Base-by-base conservation (phyloP, 2,329 filamentous ascomycete genomes). In the Aspergillus vadensis region DNA sequence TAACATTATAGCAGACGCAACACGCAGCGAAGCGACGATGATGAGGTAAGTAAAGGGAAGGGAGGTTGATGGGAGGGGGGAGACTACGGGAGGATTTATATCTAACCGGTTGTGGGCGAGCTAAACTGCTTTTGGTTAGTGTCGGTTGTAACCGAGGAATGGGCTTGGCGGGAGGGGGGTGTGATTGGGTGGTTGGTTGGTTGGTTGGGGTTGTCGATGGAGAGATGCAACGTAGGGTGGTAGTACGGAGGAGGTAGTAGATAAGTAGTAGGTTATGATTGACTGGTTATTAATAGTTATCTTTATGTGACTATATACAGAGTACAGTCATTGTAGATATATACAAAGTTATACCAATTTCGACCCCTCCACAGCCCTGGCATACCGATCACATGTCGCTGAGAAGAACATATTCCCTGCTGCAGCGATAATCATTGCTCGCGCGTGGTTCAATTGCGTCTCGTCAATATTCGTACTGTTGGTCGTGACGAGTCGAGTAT, bases 371-470 rank as follows among this genome's bases (percentile, higher is more conserved):
- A 64, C 51, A n/a, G 25, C 57, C 27, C 38, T 39, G 5, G 57
- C 54, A 54, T 60, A 65, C 6, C 64, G 58, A 25, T 32, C 27
- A 36, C 58, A 60, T 4, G 64, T 66, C 19, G 64, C 63, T 6
- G 60, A 66, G 38, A 57, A 65, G 12, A 61, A 65, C 43, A 65
- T 58, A 52, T 66, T 66, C 12, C 64, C 64, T 21, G 60, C 61
- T 3, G 53, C 44, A 5, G 52, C 50, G 7, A 52, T 36, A 19
- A 66, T 43, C 36, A 65, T 21, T 2, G 52, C 58, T 10, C 52
- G 58, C 7, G 58, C 62, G 23, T 59, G 61, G 5, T 25, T 41
- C 19, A 63, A 15, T 19, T 61, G 62, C 15, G 44, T 3, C 1
- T n/a, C 10, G 6, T 19, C 41, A 4, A 25, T 10, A 14, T 15